A percentile compares a stretch with the other conserved stretches of the same genome.
These are phyloP conservation scores for Pythium plurisporium DNA, from an alignment of 352 stramenopile species.

Conservation along the genomic window DNA sequence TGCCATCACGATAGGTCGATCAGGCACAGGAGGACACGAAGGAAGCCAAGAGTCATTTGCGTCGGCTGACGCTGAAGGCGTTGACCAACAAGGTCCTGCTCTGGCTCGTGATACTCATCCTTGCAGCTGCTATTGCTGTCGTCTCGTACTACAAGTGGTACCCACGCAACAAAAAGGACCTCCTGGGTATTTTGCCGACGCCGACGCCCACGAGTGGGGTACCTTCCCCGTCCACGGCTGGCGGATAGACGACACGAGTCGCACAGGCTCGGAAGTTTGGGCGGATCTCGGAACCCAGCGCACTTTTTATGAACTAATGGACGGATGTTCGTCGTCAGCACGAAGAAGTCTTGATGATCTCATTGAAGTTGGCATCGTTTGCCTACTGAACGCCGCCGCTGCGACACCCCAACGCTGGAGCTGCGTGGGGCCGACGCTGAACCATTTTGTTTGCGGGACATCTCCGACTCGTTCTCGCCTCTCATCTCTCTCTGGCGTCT, in stretches of 20 bases:
- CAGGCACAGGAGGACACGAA: constrained; percentile 63
- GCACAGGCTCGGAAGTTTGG: no score
- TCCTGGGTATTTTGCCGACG: constrained; percentile 45
- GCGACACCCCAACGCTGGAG: no score
- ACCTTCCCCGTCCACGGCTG: neutral
- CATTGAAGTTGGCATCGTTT: neutral
- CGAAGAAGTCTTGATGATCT: no score
- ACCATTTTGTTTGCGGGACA: neutral
- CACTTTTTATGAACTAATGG: neutral
- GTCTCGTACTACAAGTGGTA: constrained; percentile 83
- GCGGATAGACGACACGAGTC: no score
- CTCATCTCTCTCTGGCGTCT: neutral
- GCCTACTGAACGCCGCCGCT: no score
- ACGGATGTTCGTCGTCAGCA: neutral
- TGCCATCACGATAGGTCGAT: constrained; percentile 30
- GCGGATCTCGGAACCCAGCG: no score
- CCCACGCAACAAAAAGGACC: constrained; percentile 62
- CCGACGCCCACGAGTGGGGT: neutral
- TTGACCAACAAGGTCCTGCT: constrained; percentile 59
- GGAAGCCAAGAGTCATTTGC: constrained; percentile 49
- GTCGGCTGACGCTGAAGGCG: constrained; percentile 52
- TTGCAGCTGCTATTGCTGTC: constrained; percentile 46
- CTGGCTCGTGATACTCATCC: constrained; percentile 53
- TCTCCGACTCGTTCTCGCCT: neutral
- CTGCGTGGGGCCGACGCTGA: no score